Evolutionary conservation across 495 filamentous ascomycete genomes (phyloP), one percentile per base, ranked within the genome.

Genomic region (Hypoxylon intermedium): DNA sequence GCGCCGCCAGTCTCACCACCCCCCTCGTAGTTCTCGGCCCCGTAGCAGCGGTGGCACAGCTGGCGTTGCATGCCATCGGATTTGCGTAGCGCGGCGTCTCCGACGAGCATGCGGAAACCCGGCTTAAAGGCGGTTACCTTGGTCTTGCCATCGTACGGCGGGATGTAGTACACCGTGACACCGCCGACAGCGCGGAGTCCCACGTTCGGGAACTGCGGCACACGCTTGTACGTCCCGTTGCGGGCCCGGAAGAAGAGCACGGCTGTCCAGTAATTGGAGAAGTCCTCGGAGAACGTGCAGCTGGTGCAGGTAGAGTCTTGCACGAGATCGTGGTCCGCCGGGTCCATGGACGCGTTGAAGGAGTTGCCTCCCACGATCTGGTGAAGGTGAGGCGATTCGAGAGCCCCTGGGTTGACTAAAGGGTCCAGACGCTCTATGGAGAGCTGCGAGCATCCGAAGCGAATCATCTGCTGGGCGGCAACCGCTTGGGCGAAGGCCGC

Each of bases 181-280:
- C 75, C 75, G 13, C 72, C 75, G 5, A 67, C 65, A 19, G 65
- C 68, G 13, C 74, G 67, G 13, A 79, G 62, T 0, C 72, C 74
- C 7, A 62, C 66, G 53, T 75, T 79, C 21, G 72, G 51, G 36
- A 67, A 70, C 30, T 76, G 74, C 0, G 72, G 72, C 11, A 76
- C 74, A 1, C 74, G 72, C 49, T 66, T 70, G 48, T 71, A 74
- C 3, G 74, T 74, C 3, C 72, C 72, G 37, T 76, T 76, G 6
- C 67, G 61, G 1, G 72, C 72, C 9, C 50, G 50, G 64, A 76
- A 76, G 56, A 71, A 76, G 42, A 76, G 55, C 13, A 73, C 67
- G 12, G 75, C 74, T 21, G 75, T 77, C 75, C 75, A 78, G 62
- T 78, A 78, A 68, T 78, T 78, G 13, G 72, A 75, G 23, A 75